Conservation (phyloP, 169 alveolate genomes). For the Sarcocystis neurona region DNA sequence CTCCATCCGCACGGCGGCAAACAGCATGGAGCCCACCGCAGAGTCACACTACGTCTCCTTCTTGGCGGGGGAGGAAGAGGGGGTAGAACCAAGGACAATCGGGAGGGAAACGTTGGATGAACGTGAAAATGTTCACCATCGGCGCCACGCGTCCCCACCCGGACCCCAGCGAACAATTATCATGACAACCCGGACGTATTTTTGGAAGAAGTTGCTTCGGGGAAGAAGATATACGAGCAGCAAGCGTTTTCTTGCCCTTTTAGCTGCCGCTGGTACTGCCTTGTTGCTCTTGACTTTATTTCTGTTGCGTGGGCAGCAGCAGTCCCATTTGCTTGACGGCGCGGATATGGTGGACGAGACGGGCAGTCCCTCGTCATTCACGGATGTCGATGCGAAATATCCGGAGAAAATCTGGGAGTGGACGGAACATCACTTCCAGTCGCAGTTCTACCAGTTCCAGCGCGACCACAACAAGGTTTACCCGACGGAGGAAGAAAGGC, state of each 20-base stretch:
- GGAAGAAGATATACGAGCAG: not conserved
- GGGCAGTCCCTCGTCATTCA: not conserved
- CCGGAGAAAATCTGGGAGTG: conserved; percentile 34
- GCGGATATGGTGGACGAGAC: too few relatives aligned
- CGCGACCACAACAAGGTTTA: conserved; percentile 58
- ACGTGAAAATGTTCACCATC: not conserved
- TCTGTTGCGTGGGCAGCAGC: conserved; percentile 1
- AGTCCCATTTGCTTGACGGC: not conserved
- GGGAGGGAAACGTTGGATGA: not conserved
- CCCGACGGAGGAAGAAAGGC: conserved; percentile 54
- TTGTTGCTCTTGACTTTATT: not conserved
- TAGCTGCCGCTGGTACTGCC: not conserved
- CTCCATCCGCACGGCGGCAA: not conserved
- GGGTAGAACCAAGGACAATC: not conserved
- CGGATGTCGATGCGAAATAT: not conserved
- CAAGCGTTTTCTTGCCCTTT: not conserved
- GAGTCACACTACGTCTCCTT: conserved; percentile 59
- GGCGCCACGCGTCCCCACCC: too few relatives aligned
- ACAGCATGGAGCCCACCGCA: not conserved
- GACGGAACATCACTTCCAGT: conserved; percentile 22
- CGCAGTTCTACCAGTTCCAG: conserved; percentile 55
- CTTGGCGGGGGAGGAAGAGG: conserved; percentile 31
- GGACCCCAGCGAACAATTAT: not conserved
- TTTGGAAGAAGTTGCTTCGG: conserved; percentile 12
- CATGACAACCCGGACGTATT: conserved; percentile 17